phyloP scores from a whole-genome alignment of 805 yeast species.

The Wickerhamiella brachini region DNA sequence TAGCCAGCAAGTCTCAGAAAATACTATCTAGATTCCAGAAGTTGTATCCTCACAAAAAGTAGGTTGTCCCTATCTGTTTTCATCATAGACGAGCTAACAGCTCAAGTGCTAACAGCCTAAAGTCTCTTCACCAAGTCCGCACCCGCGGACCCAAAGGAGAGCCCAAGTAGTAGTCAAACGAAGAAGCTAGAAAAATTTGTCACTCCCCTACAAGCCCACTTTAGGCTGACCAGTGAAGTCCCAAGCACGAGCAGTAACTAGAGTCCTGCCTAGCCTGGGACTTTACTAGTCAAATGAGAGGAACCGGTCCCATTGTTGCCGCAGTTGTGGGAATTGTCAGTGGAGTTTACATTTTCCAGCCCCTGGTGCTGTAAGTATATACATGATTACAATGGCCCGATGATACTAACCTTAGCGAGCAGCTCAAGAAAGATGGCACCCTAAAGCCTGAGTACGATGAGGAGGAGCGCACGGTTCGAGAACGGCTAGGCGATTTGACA shows the following conservation, averaged over 20 bases:
- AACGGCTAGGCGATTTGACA: slow-evolving; percentile 10
- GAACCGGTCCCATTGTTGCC: slow-evolving; percentile 11
- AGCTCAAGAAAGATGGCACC: slow-evolving; percentile 18
- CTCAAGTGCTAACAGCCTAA: neutral
- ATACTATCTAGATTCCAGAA: slow-evolving; percentile 23
- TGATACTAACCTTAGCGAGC: slow-evolving; percentile 14
- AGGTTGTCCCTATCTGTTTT: slow-evolving; percentile 26
- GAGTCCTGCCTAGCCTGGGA: neutral
- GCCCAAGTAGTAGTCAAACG: neutral
- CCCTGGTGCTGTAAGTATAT: slow-evolving; percentile 18
- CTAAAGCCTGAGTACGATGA: slow-evolving; percentile 17
- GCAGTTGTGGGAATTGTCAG: slow-evolving; percentile 15
- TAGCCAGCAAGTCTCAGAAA: slow-evolving; percentile 11
- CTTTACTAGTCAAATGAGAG: neutral
- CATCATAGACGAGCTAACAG: slow-evolving; percentile 16
- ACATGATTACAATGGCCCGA: neutral
- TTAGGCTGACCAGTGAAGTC: too few species aligned
- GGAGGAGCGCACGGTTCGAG: slow-evolving; percentile 10
- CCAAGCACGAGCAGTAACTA: too few species aligned
- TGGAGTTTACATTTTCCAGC: slow-evolving; percentile 19
- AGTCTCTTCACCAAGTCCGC: neutral
- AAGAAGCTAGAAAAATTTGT: neutral
- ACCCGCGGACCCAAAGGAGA: neutral
- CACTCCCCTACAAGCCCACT: neutral
- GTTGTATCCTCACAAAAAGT: slow-evolving; percentile 15